Base-by-base conservation (phyloP, 768 basidiomycete genomes). In the Leccinellum rugosiceps region DNA sequence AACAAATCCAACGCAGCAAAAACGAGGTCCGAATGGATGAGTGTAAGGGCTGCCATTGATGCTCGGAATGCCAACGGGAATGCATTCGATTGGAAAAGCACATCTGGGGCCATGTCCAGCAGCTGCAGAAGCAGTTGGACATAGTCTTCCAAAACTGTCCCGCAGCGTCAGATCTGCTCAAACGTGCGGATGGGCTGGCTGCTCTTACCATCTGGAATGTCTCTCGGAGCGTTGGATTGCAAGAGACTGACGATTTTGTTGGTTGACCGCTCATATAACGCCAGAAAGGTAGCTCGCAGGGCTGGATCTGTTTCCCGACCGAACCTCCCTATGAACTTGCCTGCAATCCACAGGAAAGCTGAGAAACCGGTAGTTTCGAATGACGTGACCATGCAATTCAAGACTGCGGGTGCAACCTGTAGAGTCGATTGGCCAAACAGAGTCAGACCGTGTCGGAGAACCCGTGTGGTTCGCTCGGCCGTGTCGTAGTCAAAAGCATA, bases 261-360 rank as follows among this genome's bases (percentile, higher is more conserved):
- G 17, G 91, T 96, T 13, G 87, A 82, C 43, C 82, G 77, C 65
- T 96, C 94, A 65, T 88, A 94, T 35, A 90, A 70, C 19, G 79
- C 78, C 54, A 78, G 75, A 60, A 93, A 81, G 7, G 88, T 75
- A 6, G 66, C 72, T 32, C 83, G 82, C 28, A 97, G 66, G 46
- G 72, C 68, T 5, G 77, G 66, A 59, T 87, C 79, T 34, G 83
- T 79, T 55, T 85, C 84, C 47, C 84, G 77, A 17, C 89, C 92
- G 67, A 90, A 97, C 62, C 83, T 81, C 31, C 78, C 78, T n/a
- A 92, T 80, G 26, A 91, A 72, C 73, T 98, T 98, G 45, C 93
- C 90, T 30, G 85, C 87, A 57, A 98, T 91, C 97, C 97, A 99
- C 21, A 98, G 72, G 73, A 92, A 98, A 61, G 90, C 88, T 11